Base-by-base conservation (phyloP, 2,329 filamentous ascomycete genomes). In the Xylariales sp. region DNA sequence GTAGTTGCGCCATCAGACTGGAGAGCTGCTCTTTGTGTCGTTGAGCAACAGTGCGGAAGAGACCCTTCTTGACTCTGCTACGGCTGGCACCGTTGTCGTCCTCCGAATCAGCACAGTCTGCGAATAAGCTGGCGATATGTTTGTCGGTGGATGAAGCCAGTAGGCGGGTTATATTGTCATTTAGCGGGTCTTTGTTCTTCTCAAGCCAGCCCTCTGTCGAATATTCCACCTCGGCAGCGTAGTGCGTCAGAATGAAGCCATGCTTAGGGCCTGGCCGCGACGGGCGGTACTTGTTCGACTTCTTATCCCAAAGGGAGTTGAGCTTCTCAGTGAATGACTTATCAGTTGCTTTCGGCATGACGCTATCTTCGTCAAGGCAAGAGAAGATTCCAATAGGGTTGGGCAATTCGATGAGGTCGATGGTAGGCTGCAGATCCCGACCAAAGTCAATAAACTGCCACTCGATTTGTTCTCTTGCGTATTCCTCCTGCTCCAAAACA, bases 401-500 rank as follows among this genome's bases (percentile, higher is more conserved):
- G 1, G 93, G 78, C 23, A 98, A 63, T 62, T 98, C 93, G 46
- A 98, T 98, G 30, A 98, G 73, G 54, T 98, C 93, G 51, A 98
- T 98, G 0, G 93, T 98, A 0, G 93, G 93, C 59, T 98, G 94
- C 18, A 98, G 72, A 56, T 98, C 93, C 44, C 90, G 89, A 14
- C 93, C 93, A 57, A 98, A 98, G 62, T 98, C 93, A 56, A 98
- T 98, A 59, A 98, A 98, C 56, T 97, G 89, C 93, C 93, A 98
- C 64, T 98, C 93, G 50, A 98, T 98, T 61, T 96, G 88, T 59
- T 98, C 93, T 33, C 91, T 75, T 7, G 93, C 90, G 60, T 98
- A 98, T 60, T 98, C 93, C 61, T 98, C 93, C 56, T 98, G 93
- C 59, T 98, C 93, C 6, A 98, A 72, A 8, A 98, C 93, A 56